Evolutionary conservation across 2,329 filamentous ascomycete species (phyloP), one percentile per base, ranked within the genome.

Genomic region (Cladophialophora bantiana): DNA sequence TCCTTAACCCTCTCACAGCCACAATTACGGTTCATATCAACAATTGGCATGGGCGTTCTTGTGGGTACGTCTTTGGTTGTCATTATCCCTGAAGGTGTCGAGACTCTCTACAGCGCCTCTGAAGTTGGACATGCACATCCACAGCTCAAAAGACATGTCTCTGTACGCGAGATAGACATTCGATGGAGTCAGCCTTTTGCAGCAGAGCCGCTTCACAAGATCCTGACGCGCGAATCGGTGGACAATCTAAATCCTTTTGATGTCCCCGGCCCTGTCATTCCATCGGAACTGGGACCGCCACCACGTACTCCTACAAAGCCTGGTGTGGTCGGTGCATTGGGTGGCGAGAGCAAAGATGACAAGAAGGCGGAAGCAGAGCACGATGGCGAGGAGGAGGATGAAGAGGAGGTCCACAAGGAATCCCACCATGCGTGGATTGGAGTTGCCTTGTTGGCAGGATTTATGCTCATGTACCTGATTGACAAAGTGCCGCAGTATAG

Each of bases 11-110:
- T 99, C 32, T 94, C 94, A 35, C 89, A 91, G 67, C 92, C 93
- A 52, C 93, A 97, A 78, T 83, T 98, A 65, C 90, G 94, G 75
- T 83, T 97, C 58, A 91, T 98, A 76, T 96, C 94, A 26, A 94
- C 93, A 65, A 87, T 98, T 77, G 95, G 95, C 61, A 93, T 97
- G 78, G 95, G 95, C 53, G 91, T 99, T 59, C 84, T 99, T 7
- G 94, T 99, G 15, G 95, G 95, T 40, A 98, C 95, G 34, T 94
- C 94, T 1, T 85, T 99, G 71, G 94, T 98, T 71, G 93, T 99
- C 36, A 98, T 99, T 75, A 97, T 99, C 74, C 95, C 95, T 0
- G 95, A 99, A 79, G 95, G 95, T 42, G 90, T 98, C 67, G 94
- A 97, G 77, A 94, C 95, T 2, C 85, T 97, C 65, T 92, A 95